Evolutionary conservation across 805 yeast genomes (phyloP), one percentile per base, ranked within the genome.

Genomic region (Cyberlindnera mississippiensis): DNA sequence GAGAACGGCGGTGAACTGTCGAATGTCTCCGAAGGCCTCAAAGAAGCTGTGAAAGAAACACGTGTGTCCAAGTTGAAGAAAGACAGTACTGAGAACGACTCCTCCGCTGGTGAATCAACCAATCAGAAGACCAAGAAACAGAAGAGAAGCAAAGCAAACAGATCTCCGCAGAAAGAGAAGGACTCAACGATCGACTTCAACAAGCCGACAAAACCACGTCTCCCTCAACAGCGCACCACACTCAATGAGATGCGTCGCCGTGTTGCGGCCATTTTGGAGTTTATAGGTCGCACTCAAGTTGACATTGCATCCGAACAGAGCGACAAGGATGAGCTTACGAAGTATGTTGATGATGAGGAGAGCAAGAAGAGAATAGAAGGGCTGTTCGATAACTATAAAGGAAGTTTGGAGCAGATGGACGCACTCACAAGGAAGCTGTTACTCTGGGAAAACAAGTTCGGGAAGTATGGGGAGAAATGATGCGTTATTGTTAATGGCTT

Each of bases 231-330:
- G 16, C 75, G 87, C 41, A 76, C 85, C 3, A 76, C 89, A 3
- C 62, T 90, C 46, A 75, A 76, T 52, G 99, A 91, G 61, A 83
- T 91, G 86, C 76, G 89, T 42, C 80, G 87, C 56, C 74, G 99
- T 45, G 85, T 89, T 2, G 83, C 87, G 3, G 95, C 96, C 2
- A 91, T 91, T 16, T 66, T 91, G 53, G 98, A 93, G 63, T 93
- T 90, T 72, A 75, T 91, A 19, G 87, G 90, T 11, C 72, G 96
- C 40, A 85, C 95, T 2, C 96, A 89, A 61, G 63, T 82, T 47
- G 98, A 91, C 56, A 66, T 91, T 46, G 81, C 82, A 35, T 76
- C 76, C 39, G 96, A 89, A 52, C 82, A 81, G 50, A 66, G 72
- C n/a, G 76, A 73, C 33, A 78, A 80, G 41, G 68, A 65, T 22